Evolutionary conservation across 495 filamentous ascomycete genomes (phyloP).

Genomic region (Pyrenula massariospora): DNA sequence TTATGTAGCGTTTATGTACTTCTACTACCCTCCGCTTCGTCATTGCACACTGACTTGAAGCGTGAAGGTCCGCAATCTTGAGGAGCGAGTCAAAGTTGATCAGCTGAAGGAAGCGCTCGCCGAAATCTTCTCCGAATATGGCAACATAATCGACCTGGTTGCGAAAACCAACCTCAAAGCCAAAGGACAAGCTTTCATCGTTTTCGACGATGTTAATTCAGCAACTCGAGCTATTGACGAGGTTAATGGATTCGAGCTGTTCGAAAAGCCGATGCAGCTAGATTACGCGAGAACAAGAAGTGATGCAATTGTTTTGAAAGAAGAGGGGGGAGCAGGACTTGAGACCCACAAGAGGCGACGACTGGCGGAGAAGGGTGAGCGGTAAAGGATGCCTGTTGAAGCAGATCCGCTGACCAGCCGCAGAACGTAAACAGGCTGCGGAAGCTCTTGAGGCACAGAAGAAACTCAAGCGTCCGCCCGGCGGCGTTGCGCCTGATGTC

Average conservation of each 20-base stretch:
- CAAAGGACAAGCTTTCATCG: constrained; percentile 93
- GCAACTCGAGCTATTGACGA: constrained; percentile 77
- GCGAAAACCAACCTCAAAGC: constrained; percentile 86
- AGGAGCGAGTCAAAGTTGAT: constrained; percentile 82
- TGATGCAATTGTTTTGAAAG: constrained; percentile 70
- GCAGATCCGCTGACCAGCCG: not conserved
- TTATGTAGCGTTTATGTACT: constrained; percentile 40
- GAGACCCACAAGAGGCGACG: constrained; percentile 79
- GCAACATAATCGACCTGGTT: constrained; percentile 80
- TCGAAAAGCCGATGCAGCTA: constrained; percentile 83
- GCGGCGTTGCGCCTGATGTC: constrained; percentile 34
- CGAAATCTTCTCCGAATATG: constrained; percentile 83
- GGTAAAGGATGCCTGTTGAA: not conserved
- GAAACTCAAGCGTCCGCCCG: constrained; percentile 63
- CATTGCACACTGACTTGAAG: constrained; percentile 4
- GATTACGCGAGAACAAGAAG: constrained; percentile 77
- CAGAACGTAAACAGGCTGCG: constrained; percentile 85
- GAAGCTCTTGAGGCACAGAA: constrained; percentile 75
- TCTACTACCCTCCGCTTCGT: constrained; percentile 8
- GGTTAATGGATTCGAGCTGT: constrained; percentile 86
- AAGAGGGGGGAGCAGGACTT: constrained; percentile 67
- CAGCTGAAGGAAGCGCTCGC: constrained; percentile 60
- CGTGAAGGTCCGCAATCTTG: constrained; percentile 71
- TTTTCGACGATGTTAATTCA: constrained; percentile 70
- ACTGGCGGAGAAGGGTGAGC: constrained; percentile 77